A percentile compares a stretch with the other conserved stretches of the same genome.
These are phyloP conservation scores for Trebouxiophyceae sp. DNA, from an alignment of 163 green algal genomes.

Conservation along the genomic window DNA sequence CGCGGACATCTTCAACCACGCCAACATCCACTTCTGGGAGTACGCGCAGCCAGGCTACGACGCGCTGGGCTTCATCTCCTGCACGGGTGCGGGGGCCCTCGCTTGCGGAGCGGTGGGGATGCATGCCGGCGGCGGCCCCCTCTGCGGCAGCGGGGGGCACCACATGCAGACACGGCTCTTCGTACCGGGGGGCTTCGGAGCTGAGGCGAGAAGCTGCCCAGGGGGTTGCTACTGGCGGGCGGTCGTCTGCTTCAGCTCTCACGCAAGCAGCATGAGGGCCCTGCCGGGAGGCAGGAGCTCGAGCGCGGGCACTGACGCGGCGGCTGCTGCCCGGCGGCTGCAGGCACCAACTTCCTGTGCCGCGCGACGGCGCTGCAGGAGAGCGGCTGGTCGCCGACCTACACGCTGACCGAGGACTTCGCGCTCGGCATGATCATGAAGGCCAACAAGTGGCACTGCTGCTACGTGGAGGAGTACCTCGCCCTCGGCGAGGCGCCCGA, in stretches of 20 bases:
- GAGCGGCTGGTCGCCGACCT: conserved; percentile 48
- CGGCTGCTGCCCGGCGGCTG: too few species aligned
- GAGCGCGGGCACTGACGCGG: too few species aligned
- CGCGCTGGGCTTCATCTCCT: conserved; percentile 49
- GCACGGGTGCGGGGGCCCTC: conserved; percentile 45
- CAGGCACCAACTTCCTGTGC: conserved; percentile 56
- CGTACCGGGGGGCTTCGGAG: not conserved
- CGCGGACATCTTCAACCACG: conserved; percentile 63
- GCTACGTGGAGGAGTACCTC: conserved; percentile 56
- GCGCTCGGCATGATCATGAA: conserved; percentile 60
- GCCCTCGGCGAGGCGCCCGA: conserved; percentile 54
- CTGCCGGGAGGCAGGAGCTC: too few species aligned
- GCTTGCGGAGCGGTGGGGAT: too few species aligned
- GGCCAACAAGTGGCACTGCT: conserved; percentile 39
- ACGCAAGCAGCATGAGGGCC: too few species aligned
- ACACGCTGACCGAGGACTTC: conserved; percentile 63
- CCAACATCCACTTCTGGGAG: conserved; percentile 61
- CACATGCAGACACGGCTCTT: not conserved
- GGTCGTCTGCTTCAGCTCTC: too few species aligned
- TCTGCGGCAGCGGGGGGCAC: not conserved
- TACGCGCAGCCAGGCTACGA: conserved; percentile 36
- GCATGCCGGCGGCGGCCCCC: not conserved
- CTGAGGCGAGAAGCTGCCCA: not conserved
- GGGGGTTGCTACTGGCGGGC: too few species aligned
- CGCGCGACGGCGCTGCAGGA: conserved; percentile 38